These are phyloP conservation scores for Venturia asperata DNA, from an alignment of 2,329 filamentous ascomycete species.

Conservation along the genomic window DNA sequence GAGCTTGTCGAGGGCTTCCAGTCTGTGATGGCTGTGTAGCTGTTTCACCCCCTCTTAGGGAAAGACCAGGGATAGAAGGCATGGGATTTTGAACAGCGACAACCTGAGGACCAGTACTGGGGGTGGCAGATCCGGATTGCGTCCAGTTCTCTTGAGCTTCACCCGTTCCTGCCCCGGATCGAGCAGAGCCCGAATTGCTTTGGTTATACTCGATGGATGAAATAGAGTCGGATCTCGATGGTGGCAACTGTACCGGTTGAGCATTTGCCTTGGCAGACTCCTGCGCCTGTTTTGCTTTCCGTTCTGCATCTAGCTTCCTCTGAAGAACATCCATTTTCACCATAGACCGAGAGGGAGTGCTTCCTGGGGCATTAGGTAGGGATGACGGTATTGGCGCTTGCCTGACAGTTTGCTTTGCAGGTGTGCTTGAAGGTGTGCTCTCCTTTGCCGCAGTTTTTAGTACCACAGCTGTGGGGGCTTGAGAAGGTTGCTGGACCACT, in stretches of 20 bases:
- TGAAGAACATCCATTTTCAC: conserved; percentile 15
- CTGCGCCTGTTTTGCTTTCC: neutral
- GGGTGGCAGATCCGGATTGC: neutral
- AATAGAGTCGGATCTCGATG: conserved; percentile 13
- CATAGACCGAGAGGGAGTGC: neutral
- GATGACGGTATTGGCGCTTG: neutral
- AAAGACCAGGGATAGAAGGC: conserved; percentile 15
- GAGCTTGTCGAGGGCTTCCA: neutral
- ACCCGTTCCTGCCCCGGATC: neutral
- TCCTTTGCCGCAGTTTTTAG: neutral
- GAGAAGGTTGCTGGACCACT: neutral
- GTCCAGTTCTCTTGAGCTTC: conserved; percentile 8
- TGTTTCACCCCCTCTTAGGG: neutral
- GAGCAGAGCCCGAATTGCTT: conserved; percentile 4
- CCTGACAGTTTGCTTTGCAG: neutral
- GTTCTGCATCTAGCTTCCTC: conserved; percentile 11
- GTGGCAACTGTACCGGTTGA: neutral
- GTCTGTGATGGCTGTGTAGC: neutral
- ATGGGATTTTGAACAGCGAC: neutral
- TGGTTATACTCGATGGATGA: conserved; percentile 14
- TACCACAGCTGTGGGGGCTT: neutral
- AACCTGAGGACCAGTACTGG: neutral
- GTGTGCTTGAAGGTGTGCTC: neutral
- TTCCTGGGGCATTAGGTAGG: neutral
- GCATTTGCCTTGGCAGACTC: neutral